These are phyloP conservation scores for Petunia secreta DNA, from an alignment of 257 asterid species.

Conservation along the genomic window DNA sequence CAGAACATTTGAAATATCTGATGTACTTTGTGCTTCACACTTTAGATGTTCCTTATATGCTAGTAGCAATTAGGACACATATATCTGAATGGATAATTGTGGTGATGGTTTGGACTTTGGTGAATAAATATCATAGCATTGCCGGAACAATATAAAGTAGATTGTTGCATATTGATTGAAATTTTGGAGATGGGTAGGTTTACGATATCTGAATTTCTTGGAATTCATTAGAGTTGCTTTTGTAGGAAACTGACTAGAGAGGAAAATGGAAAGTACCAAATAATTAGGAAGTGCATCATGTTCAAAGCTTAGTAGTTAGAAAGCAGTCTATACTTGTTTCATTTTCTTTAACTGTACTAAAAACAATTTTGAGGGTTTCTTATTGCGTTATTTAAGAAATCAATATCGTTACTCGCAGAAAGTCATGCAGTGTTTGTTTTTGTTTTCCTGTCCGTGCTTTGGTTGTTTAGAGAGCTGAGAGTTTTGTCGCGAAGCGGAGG, in stretches of 20 bases:
- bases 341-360: conserved; percentile 5
- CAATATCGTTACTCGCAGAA: background rate
- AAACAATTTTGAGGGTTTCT: conserved; percentile 5
- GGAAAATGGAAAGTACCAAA: background rate
- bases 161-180: conserved; percentile 11
- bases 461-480: conserved; percentile 39
- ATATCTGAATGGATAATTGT: conserved; percentile 8
- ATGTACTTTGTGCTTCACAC: background rate
- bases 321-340: background rate
- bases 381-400: background rate
- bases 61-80: background rate
- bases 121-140: conserved; percentile 7
- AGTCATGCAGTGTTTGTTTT: conserved; percentile 19
- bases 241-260: conserved; percentile 21
- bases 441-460: conserved; percentile 23
- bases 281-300: conserved; percentile 23
- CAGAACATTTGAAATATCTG: background rate
- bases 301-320: conserved; percentile 12
- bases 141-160: conserved; percentile 7
- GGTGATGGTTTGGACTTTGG: background rate
- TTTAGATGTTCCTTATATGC: background rate
- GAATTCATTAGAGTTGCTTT: background rate
- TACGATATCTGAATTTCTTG: conserved; percentile 14
- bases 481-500: conserved; percentile 21
- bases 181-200: conserved; percentile 3